Percentiles rank a stretch among this genome's conserved stretches.
Evolutionary conservation across 306 rosid species (phyloP).

Genomic region (Cucumis melo): DNA sequence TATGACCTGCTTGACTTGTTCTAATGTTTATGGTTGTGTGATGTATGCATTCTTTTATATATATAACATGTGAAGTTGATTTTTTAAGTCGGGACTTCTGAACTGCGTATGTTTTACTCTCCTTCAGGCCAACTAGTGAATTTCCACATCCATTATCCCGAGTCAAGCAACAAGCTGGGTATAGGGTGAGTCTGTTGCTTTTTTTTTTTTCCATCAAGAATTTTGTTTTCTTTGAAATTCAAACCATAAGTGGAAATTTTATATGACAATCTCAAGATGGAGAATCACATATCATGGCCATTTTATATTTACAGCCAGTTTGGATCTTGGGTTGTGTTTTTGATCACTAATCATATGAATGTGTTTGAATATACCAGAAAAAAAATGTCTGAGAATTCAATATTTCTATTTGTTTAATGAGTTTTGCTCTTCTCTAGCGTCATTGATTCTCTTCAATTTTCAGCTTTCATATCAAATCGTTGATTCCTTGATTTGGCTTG

Average conservation of each 20-base stretch:
- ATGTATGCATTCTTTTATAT: conserved; percentile 11
- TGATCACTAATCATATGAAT: neutral
- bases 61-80: neutral
- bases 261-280: neutral
- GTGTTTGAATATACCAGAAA: neutral
- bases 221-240: neutral
- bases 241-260: neutral
- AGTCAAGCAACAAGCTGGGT: conserved; percentile 90
- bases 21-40: conserved; percentile 6
- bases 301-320: neutral
- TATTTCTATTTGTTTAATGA: neutral
- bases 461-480: conserved; percentile 99
- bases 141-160: conserved; percentile 98
- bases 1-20: conserved; percentile 1
- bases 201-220: neutral
- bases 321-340: neutral
- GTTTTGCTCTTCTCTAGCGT: conserved; percentile 9
- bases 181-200: conserved; percentile 43
- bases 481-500: conserved; percentile 94
- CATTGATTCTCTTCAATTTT: conserved; percentile 10
- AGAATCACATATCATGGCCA: neutral
- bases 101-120: conserved; percentile 11
- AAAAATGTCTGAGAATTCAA: neutral
- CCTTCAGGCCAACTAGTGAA: conserved; percentile 84
- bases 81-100: conserved; percentile 7